Conservation (phyloP, 192 early-diverging fungal species). For the Radiomyces spectabilis region DNA sequence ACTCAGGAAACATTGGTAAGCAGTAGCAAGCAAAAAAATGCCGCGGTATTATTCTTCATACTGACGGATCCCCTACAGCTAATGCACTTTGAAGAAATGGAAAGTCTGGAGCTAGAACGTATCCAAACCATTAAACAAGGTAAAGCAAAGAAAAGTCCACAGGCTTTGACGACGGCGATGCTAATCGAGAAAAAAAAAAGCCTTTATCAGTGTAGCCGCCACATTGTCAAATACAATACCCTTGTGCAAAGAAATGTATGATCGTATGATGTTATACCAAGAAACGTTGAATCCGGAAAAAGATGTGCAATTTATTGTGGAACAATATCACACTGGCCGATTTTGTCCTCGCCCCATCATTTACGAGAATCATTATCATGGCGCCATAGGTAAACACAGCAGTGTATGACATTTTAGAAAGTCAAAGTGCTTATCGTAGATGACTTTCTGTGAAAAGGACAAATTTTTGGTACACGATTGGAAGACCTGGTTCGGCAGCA, state of each 20-base stretch:
- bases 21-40: background rate
- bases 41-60: too few relatives aligned
- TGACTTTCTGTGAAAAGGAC: too few relatives aligned
- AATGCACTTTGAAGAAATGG: conserved; percentile 40
- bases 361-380: conserved; percentile 58
- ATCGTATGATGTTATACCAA: conserved; percentile 45
- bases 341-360: conserved; percentile 64
- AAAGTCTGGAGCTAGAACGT: conserved; percentile 39
- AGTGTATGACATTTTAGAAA: too few relatives aligned
- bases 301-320: conserved; percentile 67
- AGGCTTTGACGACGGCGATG: background rate
- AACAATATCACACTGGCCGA: conserved; percentile 63
- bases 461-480: conserved; percentile 66
- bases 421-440: too few relatives aligned
- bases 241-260: conserved; percentile 50
- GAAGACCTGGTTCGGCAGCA: conserved; percentile 58
- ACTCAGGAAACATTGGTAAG: conserved; percentile 54
- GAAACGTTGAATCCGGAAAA: conserved; percentile 69
- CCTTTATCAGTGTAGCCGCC: conserved; percentile 38
- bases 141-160: conserved; percentile 12
- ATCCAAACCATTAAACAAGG: conserved; percentile 43
- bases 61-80: conserved; percentile 21
- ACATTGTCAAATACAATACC: conserved; percentile 41
- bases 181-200: conserved; percentile 10
- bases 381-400: conserved; percentile 39